These are phyloP conservation scores for Ophiostoma populinum DNA, from an alignment of 2,329 filamentous ascomycete genomes.

Conservation along the genomic window DNA sequence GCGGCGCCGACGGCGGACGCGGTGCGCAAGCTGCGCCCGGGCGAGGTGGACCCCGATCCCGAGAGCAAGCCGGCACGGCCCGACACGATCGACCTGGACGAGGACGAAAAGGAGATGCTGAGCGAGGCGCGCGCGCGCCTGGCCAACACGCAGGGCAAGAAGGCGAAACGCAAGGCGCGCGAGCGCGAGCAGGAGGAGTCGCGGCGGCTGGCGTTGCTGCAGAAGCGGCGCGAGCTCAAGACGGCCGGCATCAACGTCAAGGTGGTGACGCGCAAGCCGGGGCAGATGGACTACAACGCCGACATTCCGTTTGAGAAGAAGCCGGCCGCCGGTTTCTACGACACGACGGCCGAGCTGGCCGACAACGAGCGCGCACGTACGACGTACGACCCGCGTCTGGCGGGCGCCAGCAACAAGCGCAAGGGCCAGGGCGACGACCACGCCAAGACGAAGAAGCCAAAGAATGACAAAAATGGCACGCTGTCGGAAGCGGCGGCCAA, in stretches of 20 bases:
- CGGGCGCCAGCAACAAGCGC: slow-evolving; percentile 68
- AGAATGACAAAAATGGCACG: slow-evolving; percentile 78
- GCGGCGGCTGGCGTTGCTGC: slow-evolving; percentile 69
- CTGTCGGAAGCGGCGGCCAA: slow-evolving; percentile 70
- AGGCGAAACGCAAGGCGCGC: slow-evolving; percentile 92
- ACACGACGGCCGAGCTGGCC: slow-evolving; percentile 67
- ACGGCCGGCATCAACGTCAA: slow-evolving; percentile 98
- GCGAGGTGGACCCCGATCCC: slow-evolving; percentile 91
- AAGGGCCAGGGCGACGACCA: slow-evolving; percentile 55
- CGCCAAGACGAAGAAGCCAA: slow-evolving; percentile 44
- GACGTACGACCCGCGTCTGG: slow-evolving; percentile 78
- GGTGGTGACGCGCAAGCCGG: slow-evolving; percentile 75
- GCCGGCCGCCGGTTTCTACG: slow-evolving; percentile 76
- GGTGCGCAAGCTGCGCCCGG: slow-evolving; percentile 72
- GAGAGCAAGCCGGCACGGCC: slow-evolving; percentile 91
- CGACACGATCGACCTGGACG: slow-evolving; percentile 94
- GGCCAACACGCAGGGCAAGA: slow-evolving; percentile 97
- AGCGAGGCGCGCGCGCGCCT: slow-evolving; percentile 91
- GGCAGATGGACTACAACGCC: slow-evolving; percentile 98
- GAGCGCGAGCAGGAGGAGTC: slow-evolving; percentile 94
- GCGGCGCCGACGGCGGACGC: slow-evolving; percentile 83
- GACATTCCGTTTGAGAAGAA: slow-evolving; percentile 97
- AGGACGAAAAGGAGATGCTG: slow-evolving; percentile 99
- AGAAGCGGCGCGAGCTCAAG: slow-evolving; percentile 93
- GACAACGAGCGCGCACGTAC: slow-evolving; percentile 72